Conservation (phyloP, 2,329 filamentous ascomycete genomes). For the Hymenoscyphus linearis region DNA sequence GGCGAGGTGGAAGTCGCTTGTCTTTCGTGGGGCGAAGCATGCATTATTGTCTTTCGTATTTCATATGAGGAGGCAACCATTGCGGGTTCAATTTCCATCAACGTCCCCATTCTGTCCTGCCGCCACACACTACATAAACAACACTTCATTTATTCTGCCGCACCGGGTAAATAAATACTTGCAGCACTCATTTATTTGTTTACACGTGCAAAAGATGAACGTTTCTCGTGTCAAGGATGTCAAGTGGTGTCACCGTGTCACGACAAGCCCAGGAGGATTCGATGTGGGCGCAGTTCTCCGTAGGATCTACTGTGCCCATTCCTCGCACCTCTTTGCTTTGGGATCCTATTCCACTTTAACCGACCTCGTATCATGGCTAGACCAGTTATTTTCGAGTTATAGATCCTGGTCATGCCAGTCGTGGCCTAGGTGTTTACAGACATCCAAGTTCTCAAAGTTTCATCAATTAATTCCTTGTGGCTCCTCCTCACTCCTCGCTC, state of each 20-base stretch:
- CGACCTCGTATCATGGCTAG: not conserved
- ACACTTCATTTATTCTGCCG: not conserved
- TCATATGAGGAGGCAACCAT: not conserved
- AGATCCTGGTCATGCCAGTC: not conserved
- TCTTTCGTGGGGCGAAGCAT: not conserved
- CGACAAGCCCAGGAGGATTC: slow-evolving; percentile 4
- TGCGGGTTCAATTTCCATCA: not conserved
- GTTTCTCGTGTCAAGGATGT: not conserved
- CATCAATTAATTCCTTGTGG: not conserved
- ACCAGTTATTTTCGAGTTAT: not conserved
- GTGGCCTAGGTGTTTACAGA: not conserved
- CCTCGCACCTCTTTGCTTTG: not conserved
- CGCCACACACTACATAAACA: not conserved
- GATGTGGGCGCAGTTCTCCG: slow-evolving; percentile 1
- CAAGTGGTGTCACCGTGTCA: not conserved
- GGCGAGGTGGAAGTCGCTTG: not conserved
- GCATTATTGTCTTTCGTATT: not conserved
- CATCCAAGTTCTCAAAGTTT: not conserved
- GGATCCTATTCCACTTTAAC: not conserved
- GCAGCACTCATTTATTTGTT: not conserved
- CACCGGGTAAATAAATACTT: not conserved
- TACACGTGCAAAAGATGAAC: not conserved
- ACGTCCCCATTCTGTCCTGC: not conserved
- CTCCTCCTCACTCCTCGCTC: not conserved
- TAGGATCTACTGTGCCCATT: slow-evolving; percentile 4